Evolutionary conservation across 2,329 filamentous ascomycete species (phyloP), one percentile per base, ranked within the genome.

Genomic region (Leptographium procerum): DNA sequence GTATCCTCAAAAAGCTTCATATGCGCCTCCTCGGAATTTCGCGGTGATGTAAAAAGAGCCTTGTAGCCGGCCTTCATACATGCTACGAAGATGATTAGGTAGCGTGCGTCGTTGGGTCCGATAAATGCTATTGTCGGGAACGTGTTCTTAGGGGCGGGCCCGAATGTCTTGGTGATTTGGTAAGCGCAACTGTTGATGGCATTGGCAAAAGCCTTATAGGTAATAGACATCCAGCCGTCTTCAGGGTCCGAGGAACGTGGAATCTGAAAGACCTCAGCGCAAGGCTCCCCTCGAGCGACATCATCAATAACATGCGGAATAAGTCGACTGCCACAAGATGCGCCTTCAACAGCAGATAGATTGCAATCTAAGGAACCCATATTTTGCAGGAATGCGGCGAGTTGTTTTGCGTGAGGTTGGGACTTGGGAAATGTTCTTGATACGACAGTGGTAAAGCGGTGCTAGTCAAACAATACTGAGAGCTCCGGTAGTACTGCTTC

Each of bases 1-100:
- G 76, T 76, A 28, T 66, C 67, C 34, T 75, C 68, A 40, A 79
- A 73, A 0, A 79, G 69, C 40, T 71, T 73, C 16, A 76, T 58
- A 60, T 78, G 75, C 3, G 69, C 75, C 51, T 77, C 75, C 7
- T 68, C 66, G 2, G 73, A 72, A 61, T 78, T 79, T 2, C 76
- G 71, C 0, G 73, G 70, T 22, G 75, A 78, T 4, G 48, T 53
- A 40, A 58, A 58, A 5, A 60, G 56, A 53, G 72, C 58, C 57
- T 69, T 57, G 59, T 67, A 70, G 5, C 70, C 69, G 0, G 70
- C 70, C 61, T 72, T 73, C 60, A 66, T 57, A 51, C 63, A 62
- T 3, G 64, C 67, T 1, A 67, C 55, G 0, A 62, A 57, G 28
- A 69, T 62, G 19, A 68, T 55, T 10, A 65, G 40, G 59, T 69